Evolutionary conservation across 1,139 yeast genomes (phyloP).

Genomic region (Scheffersomyces segobiensis): DNA sequence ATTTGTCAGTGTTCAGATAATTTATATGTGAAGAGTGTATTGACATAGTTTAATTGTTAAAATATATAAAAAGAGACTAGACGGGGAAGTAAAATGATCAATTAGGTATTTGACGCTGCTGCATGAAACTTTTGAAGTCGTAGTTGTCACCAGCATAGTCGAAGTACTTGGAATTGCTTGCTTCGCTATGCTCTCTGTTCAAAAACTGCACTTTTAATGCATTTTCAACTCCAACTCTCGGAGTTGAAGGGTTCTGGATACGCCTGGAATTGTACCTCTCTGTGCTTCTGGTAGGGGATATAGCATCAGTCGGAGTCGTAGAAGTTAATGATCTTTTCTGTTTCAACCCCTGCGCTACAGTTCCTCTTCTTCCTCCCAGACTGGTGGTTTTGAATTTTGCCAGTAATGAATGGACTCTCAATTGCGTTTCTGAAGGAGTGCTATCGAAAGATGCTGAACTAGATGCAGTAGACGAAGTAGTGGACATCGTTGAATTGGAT

Average conservation of each 20-base stretch:
- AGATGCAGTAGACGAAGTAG: constrained; percentile 4
- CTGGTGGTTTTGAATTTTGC: background rate
- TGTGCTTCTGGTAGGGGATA: constrained; percentile 8
- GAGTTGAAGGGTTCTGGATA: constrained; percentile 6
- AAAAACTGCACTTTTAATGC: background rate
- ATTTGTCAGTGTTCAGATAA: constrained; percentile 6
- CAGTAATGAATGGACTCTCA: constrained; percentile 15
- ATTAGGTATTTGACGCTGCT: constrained; percentile 15
- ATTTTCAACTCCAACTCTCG: background rate
- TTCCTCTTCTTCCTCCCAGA: background rate
- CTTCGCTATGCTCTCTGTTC: background rate
- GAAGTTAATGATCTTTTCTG: constrained; percentile 3
- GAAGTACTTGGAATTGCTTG: constrained; percentile 21
- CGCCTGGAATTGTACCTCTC: constrained; percentile 12
- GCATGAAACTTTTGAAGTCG: constrained; percentile 41
- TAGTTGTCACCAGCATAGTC: constrained; percentile 34
- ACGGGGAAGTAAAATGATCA: background rate
- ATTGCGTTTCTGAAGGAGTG: constrained; percentile 17
- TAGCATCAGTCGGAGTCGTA: background rate
- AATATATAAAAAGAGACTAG: background rate
- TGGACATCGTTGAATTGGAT: constrained; percentile 15
- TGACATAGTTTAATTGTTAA: background rate
- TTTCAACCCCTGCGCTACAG: constrained; percentile 2
- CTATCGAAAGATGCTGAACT: constrained; percentile 22
- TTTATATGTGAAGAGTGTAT: background rate